These are phyloP conservation scores for Viola pubescens DNA, from an alignment of 441 rosid species.

Conservation along the genomic window DNA sequence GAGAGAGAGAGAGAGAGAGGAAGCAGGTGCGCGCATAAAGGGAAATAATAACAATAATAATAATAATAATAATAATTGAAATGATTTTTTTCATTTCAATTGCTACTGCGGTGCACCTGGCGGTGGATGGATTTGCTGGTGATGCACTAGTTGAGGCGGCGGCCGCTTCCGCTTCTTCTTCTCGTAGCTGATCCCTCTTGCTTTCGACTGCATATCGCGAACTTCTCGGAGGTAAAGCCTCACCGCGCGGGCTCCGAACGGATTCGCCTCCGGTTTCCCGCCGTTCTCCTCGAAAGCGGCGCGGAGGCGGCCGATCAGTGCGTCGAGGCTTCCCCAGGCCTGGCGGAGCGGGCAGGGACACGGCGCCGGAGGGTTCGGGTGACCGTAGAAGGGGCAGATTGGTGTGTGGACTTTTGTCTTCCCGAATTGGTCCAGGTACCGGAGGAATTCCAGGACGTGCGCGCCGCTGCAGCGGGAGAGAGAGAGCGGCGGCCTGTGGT, in stretches of 20 bases:
- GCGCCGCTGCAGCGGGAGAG: conserved; percentile 56
- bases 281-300: conserved; percentile 61
- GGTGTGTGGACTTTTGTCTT: conserved; percentile 50
- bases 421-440: conserved; percentile 51
- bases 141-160: conserved; percentile 12
- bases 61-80: no score
- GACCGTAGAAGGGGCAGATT: conserved; percentile 47
- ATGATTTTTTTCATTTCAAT: no score
- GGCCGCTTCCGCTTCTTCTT: conserved; percentile 59
- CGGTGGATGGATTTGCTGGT: conserved; percentile 23
- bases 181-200: conserved; percentile 60
- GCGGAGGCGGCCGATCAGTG: conserved; percentile 54
- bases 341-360: conserved; percentile 57
- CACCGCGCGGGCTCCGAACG: conserved; percentile 56
- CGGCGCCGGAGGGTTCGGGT: conserved; percentile 53
- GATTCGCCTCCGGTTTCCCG: conserved; percentile 57
- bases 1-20: no score
- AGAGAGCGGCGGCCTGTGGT: conserved; percentile 45
- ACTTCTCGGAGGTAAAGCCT: conserved; percentile 58
- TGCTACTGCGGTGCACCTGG: conserved; percentile 32
- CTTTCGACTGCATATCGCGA: conserved; percentile 51
- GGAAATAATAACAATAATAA: not conserved
- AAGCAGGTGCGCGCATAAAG: not conserved
- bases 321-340: conserved; percentile 60
- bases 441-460: conserved; percentile 52